Evolutionary conservation across 2,329 filamentous ascomycete species (phyloP), one percentile per base, ranked within the genome.

Genomic region (Chaetomiaceae sp.): DNA sequence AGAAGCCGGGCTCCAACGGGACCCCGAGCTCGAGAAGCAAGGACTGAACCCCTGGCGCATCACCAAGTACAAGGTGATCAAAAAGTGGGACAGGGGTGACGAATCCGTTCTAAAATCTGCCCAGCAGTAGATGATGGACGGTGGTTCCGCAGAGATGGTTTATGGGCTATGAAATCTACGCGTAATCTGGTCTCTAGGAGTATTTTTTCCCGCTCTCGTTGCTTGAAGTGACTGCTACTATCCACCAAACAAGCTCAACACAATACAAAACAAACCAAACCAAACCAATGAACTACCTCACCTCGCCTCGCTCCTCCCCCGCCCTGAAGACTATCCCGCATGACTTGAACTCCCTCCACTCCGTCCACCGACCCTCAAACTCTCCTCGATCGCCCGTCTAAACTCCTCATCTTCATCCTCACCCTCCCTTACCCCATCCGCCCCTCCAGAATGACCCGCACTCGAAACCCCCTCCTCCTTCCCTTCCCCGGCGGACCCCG

Each of bases 381-480:
- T 84, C 68, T 78, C 73, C 61, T 79, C 75, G 64, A 84, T 70
- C 1, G 78, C 81, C 58, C 65, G 67, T 58, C 68, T 75, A 53
- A 84, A 59, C n/a, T 82, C 80, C 60, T 82, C 79, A 42, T 83
- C 76, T 36, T 77, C 72, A 51, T 70, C 62, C 7, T 81, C 79
- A 58, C 81, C 77, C 30, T 80, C 75, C 29, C n/a, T n/a, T n/a
- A n/a, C n/a, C n/a, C n/a, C n/a, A n/a, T 76, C 72, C 18, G 74
- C 71, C 56, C 67, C 58, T 45, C 58, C 60, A n/a, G 51, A 66
- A 1, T 64, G 68, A n/a, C n/a, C n/a, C n/a, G n/a, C n/a, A n/a
- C n/a, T n/a, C 56, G 2, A 27, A n/a, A 20, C 57, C 5, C 49
- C 65, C 16, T 62, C 67, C 1, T 65, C 69, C 57, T 70, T 73